Evolutionary conservation across 2,329 filamentous ascomycete species (phyloP).

Genomic region (Chaetomiaceae sp.): DNA sequence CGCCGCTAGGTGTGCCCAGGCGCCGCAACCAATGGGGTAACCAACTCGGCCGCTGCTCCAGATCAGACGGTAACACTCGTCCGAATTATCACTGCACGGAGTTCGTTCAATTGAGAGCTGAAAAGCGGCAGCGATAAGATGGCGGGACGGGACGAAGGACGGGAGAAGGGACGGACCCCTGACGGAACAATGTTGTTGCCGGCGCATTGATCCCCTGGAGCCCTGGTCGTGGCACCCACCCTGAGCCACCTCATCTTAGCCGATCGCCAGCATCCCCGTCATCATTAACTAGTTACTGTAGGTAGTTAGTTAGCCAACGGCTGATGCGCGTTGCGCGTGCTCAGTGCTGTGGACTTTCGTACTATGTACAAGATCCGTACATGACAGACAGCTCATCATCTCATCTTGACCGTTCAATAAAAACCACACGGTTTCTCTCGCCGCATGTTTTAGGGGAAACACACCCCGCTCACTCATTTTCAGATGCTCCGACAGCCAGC

Average conservation of each 20-base stretch:
- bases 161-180: not conserved
- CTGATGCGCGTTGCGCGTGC: too few relatives aligned
- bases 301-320: too few relatives aligned
- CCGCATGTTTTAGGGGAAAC: too few relatives aligned
- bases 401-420: too few relatives aligned
- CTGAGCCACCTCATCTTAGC: not conserved
- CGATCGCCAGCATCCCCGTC: not conserved
- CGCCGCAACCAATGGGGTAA: not conserved
- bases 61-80: not conserved
- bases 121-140: not conserved
- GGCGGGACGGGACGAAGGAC: not conserved
- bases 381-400: too few relatives aligned
- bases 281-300: too few relatives aligned
- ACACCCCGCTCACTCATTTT: too few relatives aligned
- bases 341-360: too few relatives aligned
- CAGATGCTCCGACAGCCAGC: too few relatives aligned
- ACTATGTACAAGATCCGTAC: too few relatives aligned
- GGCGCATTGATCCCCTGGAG: constrained; percentile 5
- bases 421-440: too few relatives aligned
- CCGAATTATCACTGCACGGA: not conserved
- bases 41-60: not conserved
- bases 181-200: constrained; percentile 10
- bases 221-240: not conserved
- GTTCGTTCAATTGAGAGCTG: not conserved
- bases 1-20: not conserved